A percentile compares a stretch with the other conserved stretches of the same genome.
These are phyloP conservation scores for Hsuehochloa calcarea DNA, from an alignment of 176 grass and related monocot species.

Conservation along the genomic window DNA sequence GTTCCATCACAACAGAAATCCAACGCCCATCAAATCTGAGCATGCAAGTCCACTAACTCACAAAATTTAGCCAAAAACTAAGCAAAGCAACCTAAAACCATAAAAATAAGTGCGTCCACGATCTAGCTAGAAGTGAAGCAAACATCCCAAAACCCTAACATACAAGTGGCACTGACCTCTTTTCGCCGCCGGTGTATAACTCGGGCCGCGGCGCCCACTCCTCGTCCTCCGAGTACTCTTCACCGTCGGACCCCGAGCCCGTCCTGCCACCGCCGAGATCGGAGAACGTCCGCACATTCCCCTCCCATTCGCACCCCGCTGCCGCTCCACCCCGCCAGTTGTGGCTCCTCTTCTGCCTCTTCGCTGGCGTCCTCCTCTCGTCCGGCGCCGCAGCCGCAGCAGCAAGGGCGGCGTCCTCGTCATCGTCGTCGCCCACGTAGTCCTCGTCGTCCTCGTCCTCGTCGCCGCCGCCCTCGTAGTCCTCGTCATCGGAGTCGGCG, in stretches of 20 bases:
- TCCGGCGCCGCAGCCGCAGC: constrained; percentile 24
- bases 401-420: constrained; percentile 44
- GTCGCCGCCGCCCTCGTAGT: constrained; percentile 33
- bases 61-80: background rate
- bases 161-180: constrained; percentile 45
- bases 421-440: constrained; percentile 23
- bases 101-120: constrained; percentile 18
- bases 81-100: constrained; percentile 27
- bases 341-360: constrained; percentile 47
- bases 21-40: background rate
- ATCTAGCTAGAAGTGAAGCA: background rate
- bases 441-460: constrained; percentile 35
- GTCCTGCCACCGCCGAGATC: constrained; percentile 47
- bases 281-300: constrained; percentile 49
- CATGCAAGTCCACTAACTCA: background rate
- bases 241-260: constrained; percentile 35
- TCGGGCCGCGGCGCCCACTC: constrained; percentile 47
- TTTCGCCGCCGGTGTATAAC: constrained; percentile 55
- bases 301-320: constrained; percentile 25
- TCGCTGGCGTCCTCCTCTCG: constrained; percentile 31
- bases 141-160: background rate
- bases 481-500: constrained; percentile 29
- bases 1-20: background rate
- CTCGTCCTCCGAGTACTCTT: constrained; percentile 51
- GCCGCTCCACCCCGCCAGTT: constrained; percentile 14